Percentiles rank a stretch among this genome's conserved stretches.
Evolutionary conservation across 2,329 filamentous ascomycete genomes (phyloP).

Genomic region (Microcyclospora tardicrescens): DNA sequence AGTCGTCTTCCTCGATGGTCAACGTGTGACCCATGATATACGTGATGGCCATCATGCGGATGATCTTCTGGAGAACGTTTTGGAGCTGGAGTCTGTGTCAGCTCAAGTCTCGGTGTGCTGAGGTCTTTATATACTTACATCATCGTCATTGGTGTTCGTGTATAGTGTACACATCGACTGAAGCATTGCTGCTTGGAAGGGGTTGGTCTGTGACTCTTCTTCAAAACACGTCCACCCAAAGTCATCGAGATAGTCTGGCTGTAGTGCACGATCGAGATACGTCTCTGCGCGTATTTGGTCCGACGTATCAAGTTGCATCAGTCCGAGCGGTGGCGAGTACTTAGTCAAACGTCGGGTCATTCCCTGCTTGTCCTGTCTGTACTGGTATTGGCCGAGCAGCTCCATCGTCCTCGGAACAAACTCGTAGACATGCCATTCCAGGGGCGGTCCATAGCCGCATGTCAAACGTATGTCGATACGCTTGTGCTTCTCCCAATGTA

Average conservation of each 20-base stretch:
- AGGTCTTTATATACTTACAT: constrained; percentile 18
- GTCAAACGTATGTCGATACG: constrained; percentile 30
- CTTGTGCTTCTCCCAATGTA: constrained; percentile 21
- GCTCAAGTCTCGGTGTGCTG: not conserved
- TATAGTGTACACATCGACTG: constrained; percentile 26
- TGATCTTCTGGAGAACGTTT: constrained; percentile 30
- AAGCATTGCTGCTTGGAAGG: constrained; percentile 32
- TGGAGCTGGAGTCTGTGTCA: constrained; percentile 15
- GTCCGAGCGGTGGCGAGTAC: constrained; percentile 33
- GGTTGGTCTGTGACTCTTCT: constrained; percentile 28
- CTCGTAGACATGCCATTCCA: constrained; percentile 34
- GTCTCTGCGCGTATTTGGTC: constrained; percentile 33
- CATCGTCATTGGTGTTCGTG: constrained; percentile 21
- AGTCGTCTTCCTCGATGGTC: constrained; percentile 29
- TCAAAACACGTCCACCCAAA: constrained; percentile 32
- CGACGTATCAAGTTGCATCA: constrained; percentile 31
- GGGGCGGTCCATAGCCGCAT: constrained; percentile 30
- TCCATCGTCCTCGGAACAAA: constrained; percentile 30
- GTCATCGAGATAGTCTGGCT: constrained; percentile 26
- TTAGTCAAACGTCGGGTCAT: constrained; percentile 19
- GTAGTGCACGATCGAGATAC: constrained; percentile 32
- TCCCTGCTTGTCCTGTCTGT: constrained; percentile 25
- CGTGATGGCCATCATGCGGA: constrained; percentile 34
- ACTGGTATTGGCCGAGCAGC: constrained; percentile 30
- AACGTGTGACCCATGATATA: constrained; percentile 38